A percentile compares a stretch with the other conserved stretches of the same genome.
Evolutionary conservation across 1,284 basidiomycete species (phyloP).

Genomic region (Melampsora occidentalis): DNA sequence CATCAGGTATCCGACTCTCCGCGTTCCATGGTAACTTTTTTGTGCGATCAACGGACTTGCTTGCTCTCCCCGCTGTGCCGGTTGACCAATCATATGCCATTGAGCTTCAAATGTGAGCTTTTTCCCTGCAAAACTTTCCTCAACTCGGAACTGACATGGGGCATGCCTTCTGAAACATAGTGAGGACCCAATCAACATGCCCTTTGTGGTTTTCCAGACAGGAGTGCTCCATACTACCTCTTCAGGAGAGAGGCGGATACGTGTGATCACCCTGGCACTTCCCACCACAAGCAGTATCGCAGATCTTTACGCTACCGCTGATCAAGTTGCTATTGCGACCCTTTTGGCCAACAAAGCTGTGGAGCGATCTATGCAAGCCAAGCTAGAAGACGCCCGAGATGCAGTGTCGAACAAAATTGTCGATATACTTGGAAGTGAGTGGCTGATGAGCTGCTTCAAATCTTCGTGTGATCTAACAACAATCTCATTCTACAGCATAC

Average conservation of each 20-base stretch:
- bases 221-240: slow-evolving; percentile 94
- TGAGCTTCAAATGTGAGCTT: slow-evolving; percentile 75
- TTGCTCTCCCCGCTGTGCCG: slow-evolving; percentile 94
- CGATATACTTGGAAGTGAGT: slow-evolving; percentile 69
- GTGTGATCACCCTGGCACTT: slow-evolving; percentile 86
- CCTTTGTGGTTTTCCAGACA: slow-evolving; percentile 93
- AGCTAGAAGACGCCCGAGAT: slow-evolving; percentile 89
- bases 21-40: slow-evolving; percentile 99
- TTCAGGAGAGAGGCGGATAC: slow-evolving; percentile 88
- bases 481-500: slow-evolving; percentile 60
- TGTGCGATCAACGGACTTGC: slow-evolving; percentile 91
- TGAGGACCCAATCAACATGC: slow-evolving; percentile 87
- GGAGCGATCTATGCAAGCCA: slow-evolving; percentile 77
- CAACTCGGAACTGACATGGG: not conserved
- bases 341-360: slow-evolving; percentile 95
- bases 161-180: not conserved
- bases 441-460: not conserved
- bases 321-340: slow-evolving; percentile 86
- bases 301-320: slow-evolving; percentile 90
- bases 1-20: slow-evolving; percentile 81
- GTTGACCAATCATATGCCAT: slow-evolving; percentile 96
- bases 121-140: not conserved
- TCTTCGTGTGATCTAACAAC: not conserved
- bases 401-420: slow-evolving; percentile 84
- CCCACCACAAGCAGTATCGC: slow-evolving; percentile 90